Conservation (phyloP, 768 basidiomycete species). For the Sporobolomyces roseus region DNA sequence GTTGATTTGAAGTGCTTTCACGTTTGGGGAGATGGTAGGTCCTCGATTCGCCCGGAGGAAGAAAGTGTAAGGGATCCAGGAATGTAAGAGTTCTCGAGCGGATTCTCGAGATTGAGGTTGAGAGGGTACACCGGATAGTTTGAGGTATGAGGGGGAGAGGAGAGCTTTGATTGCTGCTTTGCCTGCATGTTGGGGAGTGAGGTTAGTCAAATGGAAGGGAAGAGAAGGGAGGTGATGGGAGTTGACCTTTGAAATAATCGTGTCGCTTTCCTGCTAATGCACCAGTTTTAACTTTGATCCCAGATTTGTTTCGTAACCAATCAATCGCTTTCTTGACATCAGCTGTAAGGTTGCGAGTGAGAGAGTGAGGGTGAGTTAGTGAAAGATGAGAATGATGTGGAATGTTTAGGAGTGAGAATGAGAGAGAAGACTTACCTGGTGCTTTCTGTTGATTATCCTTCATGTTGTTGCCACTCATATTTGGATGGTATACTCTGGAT, state of each 20-base stretch:
- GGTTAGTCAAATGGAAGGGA: background rate
- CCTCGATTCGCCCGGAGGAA: conserved; percentile 87
- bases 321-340: conserved; percentile 77
- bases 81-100: conserved; percentile 64
- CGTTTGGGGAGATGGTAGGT: conserved; percentile 44
- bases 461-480: conserved; percentile 20
- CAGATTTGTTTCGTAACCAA: conserved; percentile 78
- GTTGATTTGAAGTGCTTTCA: conserved; percentile 69
- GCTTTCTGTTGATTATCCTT: conserved; percentile 30
- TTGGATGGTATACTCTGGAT: no score
- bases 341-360: conserved; percentile 42
- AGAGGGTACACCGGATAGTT: conserved; percentile 62
- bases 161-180: conserved; percentile 89
- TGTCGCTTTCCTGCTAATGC: conserved; percentile 88
- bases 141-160: conserved; percentile 83
- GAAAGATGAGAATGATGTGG: no score
- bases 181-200: conserved; percentile 55
- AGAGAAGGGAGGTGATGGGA: background rate
- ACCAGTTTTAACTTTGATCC: conserved; percentile 83
- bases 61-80: conserved; percentile 77
- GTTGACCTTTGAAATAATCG: conserved; percentile 95
- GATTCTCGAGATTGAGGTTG: conserved; percentile 56
- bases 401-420: background rate
- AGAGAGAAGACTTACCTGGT: conserved; percentile 4
- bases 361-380: background rate